Evolutionary conservation across 2,329 filamentous ascomycete genomes (phyloP), one percentile per base, ranked within the genome.

Genomic region (Trichoderma gracile): DNA sequence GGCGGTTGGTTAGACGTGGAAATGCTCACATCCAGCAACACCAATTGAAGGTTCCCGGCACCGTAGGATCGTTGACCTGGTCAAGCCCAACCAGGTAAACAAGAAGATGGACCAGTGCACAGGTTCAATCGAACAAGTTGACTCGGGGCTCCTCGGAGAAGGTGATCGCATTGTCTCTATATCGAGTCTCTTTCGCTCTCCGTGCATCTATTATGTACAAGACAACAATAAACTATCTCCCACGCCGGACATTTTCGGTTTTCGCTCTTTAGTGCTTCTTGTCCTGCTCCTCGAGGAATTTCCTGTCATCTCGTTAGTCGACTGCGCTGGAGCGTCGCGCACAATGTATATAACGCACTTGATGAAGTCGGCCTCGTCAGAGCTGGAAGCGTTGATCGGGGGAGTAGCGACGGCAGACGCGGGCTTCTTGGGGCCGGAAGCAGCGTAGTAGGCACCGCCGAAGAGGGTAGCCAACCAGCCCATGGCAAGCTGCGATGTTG

Each of bases 351-450:
- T 71, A 69, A 74, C 82, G 79, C 76, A 87, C 85, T 86, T 85
- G 80, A 87, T 86, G 77, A 87, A 87, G 74, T 86, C 83, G 76
- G 82, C 84, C 79, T 87, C 85, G 73, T 86, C 85, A 71, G 84
- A 80, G 78, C 80, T 85, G 59, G 83, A 81, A 66, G 85, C 85
- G 76, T 87, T 86, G 80, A 87, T 85, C 57, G 85, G 85, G 68
- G 85, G 85, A 56, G 81, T 75, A 65, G 80, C 78, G 53, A 74
- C 71, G 67, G 81, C 79, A 49, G 78, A 72, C 40, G 78, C 73
- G 55, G 75, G 70, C 68, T 77, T 77, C 69, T 79, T 80, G 73
- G 79, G 75, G 66, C 84, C 81, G 55, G 78, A 75, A 63, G 78
- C 65, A 61, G 78, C 76, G 45, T 78, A 71, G 74, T 81, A 82